phyloP scores from a whole-genome alignment of 108 stramenopile genomes.

The Fistulifera pelliculosa region DNA sequence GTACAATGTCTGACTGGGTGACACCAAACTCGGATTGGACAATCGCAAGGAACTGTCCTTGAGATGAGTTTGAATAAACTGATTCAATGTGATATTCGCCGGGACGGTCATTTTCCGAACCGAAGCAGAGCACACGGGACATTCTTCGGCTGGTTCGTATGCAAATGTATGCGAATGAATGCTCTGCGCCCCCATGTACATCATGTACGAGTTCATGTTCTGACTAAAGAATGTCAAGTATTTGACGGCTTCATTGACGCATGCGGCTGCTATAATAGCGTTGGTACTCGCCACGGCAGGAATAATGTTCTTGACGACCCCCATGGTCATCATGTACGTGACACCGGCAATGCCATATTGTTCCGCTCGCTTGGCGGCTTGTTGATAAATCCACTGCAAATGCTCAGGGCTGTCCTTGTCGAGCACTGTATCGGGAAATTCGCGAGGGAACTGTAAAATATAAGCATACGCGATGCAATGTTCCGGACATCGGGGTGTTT shows the following conservation, averaged over 20 bases:
- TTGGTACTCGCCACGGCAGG: conserved; percentile 99
- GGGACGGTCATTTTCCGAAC: conserved; percentile 46
- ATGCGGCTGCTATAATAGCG: conserved; percentile 94
- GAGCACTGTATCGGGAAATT: conserved; percentile 85
- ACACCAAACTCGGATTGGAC: conserved; percentile 80
- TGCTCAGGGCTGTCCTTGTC: conserved; percentile 90
- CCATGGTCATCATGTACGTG: conserved; percentile 92
- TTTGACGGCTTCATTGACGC: conserved; percentile 95
- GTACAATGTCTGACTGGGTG: conserved; percentile 71
- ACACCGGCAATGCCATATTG: conserved; percentile 84
- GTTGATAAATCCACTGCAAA: conserved; percentile 95
- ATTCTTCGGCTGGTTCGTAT: conserved; percentile 81
- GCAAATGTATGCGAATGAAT: conserved; percentile 86
- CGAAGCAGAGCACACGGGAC: conserved; percentile 75
- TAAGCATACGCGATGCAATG: conserved; percentile 98
- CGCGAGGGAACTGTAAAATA: conserved; percentile 86
- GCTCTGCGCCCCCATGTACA: conserved; percentile 83
- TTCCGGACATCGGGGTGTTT: conserved; percentile 96
- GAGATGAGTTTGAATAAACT: conserved; percentile 48
- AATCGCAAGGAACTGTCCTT: conserved; percentile 69
- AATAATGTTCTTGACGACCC: conserved; percentile 99
- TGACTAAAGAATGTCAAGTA: conserved; percentile 87
- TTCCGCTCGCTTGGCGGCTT: conserved; percentile 72
- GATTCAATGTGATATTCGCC: conserved; percentile 45
- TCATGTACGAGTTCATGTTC: conserved; percentile 92